phyloP scores from a whole-genome alignment of 441 rosid genomes.

The Erodium trifolium region DNA sequence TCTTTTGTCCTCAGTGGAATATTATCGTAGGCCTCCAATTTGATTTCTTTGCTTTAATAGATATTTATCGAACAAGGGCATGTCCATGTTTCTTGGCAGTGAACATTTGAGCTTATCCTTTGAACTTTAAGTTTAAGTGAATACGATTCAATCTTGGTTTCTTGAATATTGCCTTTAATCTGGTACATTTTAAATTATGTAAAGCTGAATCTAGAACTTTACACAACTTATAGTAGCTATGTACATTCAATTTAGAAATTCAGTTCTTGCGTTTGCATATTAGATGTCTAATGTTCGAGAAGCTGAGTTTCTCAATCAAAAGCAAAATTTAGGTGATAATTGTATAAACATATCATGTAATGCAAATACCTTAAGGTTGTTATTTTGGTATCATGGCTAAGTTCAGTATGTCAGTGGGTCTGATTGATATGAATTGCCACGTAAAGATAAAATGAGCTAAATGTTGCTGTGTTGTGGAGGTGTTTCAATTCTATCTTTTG shows the following conservation, averaged over 20 bases:
- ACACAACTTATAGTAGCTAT: not conserved
- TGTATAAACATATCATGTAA: conserved; percentile 1
- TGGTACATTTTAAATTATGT: not conserved
- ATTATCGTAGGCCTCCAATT: not conserved
- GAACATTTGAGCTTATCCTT: not conserved
- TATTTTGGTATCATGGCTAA: not conserved
- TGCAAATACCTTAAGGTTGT: not conserved
- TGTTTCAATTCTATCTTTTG: conserved; percentile 6
- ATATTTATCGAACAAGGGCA: not conserved
- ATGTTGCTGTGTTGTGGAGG: conserved; percentile 6
- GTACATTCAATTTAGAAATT: not conserved
- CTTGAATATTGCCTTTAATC: not conserved
- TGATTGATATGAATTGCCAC: not conserved
- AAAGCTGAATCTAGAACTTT: not conserved
- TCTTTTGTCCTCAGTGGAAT: not conserved
- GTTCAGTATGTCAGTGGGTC: not conserved
- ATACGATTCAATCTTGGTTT: not conserved
- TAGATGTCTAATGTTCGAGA: not conserved
- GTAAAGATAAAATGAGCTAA: not conserved
- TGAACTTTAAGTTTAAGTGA: not conserved
- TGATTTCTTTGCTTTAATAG: not conserved
- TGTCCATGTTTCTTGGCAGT: not conserved
- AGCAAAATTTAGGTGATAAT: not conserved
- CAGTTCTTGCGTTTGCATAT: not conserved
- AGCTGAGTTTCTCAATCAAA: not conserved